These are phyloP conservation scores for Ceriops zippeliana DNA, from an alignment of 345 rosid genomes.

Conservation along the genomic window DNA sequence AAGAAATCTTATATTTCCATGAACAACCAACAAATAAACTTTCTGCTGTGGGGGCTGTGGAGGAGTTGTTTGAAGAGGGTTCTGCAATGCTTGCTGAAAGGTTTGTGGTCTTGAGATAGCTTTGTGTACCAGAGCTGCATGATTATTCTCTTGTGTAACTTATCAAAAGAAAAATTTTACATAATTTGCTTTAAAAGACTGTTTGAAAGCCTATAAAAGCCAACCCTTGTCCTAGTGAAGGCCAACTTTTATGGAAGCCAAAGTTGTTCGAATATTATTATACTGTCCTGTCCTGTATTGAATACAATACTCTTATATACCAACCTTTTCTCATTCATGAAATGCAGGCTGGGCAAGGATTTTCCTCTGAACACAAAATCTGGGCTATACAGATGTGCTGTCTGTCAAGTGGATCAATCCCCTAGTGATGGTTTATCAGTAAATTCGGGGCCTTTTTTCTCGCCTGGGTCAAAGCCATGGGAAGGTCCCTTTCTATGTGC, in stretches of 20 bases:
- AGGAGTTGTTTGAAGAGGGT: conserved; percentile 99
- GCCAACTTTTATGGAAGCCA: not conserved
- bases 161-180: not conserved
- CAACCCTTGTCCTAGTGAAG: not conserved
- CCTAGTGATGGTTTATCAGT: conserved; percentile 52
- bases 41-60: conserved; percentile 88
- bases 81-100: conserved; percentile 96
- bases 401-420: conserved; percentile 88
- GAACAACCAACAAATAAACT: conserved; percentile 69
- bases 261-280: no score
- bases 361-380: conserved; percentile 44
- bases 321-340: conserved; percentile 2
- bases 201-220: not conserved
- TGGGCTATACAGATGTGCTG: conserved; percentile 85
- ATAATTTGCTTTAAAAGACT: not conserved
- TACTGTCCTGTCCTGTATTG: not conserved
- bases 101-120: conserved; percentile 31
- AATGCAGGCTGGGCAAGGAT: conserved; percentile 85
- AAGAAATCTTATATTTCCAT: conserved; percentile 45
- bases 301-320: not conserved
- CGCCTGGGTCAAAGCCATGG: conserved; percentile 77
- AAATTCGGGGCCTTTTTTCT: conserved; percentile 58
- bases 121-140: not conserved
- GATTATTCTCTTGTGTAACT: no score
- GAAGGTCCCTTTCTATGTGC: conserved; percentile 94